Evolutionary conservation across 2,329 filamentous ascomycete genomes (phyloP).

Genomic region (Orbilia quercus): DNA sequence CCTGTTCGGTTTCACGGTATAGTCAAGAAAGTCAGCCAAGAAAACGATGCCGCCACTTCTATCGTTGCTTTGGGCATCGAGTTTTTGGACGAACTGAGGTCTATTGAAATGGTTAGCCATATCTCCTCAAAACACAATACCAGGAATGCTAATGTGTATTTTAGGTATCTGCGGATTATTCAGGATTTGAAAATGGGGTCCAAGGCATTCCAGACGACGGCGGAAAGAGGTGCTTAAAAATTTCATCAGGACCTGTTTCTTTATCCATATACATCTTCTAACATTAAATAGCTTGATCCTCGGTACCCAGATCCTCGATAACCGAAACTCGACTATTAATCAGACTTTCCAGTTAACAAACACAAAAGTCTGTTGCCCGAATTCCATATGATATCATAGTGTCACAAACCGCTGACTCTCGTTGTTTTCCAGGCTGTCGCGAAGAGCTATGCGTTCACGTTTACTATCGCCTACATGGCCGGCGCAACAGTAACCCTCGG

Average conservation of each 20-base stretch:
- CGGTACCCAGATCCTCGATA: slow-evolving; percentile 46
- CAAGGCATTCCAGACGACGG: slow-evolving; percentile 29
- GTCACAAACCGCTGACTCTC: background rate
- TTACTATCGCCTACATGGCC: slow-evolving; percentile 19
- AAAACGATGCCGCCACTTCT: slow-evolving; percentile 14
- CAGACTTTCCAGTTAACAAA: slow-evolving; percentile 49
- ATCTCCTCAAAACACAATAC: background rate
- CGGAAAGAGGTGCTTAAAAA: slow-evolving; percentile 29
- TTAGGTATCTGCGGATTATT: slow-evolving; percentile 44
- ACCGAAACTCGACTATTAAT: slow-evolving; percentile 42
- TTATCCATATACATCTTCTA: background rate
- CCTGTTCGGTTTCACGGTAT: slow-evolving; percentile 44
- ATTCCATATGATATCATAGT: background rate
- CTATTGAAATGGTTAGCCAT: slow-evolving; percentile 44
- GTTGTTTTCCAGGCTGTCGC: slow-evolving; percentile 12
- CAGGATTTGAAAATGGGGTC: slow-evolving; percentile 31
- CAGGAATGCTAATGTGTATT: slow-evolving; percentile 11
- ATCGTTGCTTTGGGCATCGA: slow-evolving; percentile 46
- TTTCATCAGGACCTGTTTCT: background rate
- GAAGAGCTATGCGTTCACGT: slow-evolving; percentile 41
- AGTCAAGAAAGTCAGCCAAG: slow-evolving; percentile 28
- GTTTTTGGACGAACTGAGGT: slow-evolving; percentile 33
- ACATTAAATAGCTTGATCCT: slow-evolving; percentile 39
- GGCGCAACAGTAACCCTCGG: slow-evolving; percentile 31
- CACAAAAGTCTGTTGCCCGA: slow-evolving; percentile 12